Conservation (phyloP, 805 yeast species). For the Schwanniomyces vanrijiae region DNA sequence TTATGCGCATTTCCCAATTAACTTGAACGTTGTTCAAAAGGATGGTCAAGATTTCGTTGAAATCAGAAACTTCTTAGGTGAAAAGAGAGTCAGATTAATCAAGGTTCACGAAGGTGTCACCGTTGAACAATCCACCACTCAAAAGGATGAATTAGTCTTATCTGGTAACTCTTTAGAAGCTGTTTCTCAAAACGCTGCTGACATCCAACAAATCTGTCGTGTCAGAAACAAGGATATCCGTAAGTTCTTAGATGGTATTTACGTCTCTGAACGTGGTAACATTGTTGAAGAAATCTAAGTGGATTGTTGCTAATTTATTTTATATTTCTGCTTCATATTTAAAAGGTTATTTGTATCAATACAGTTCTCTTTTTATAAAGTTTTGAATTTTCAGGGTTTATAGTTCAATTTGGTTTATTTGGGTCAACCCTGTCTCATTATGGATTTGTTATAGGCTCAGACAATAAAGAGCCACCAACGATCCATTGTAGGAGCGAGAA, state of each 20-base stretch:
- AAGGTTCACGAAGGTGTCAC: conserved; percentile 86
- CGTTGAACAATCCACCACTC: conserved; percentile 75
- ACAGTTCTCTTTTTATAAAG: conserved; percentile 10
- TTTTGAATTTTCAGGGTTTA: conserved; percentile 21
- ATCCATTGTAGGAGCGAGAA: conserved; percentile 26
- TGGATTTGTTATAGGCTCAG: conserved; percentile 42
- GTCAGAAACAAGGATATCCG: conserved; percentile 99
- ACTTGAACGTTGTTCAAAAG: conserved; percentile 84
- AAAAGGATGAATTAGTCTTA: conserved; percentile 92
- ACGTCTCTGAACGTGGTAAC: conserved; percentile 93
- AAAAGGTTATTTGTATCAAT: conserved; percentile 18
- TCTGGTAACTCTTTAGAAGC: conserved; percentile 95
- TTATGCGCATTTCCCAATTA: conserved; percentile 99
- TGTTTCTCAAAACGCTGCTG: conserved; percentile 98
- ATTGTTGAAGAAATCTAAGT: conserved; percentile 62
- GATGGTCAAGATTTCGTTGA: conserved; percentile 78
- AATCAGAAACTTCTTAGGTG: conserved; percentile 99
- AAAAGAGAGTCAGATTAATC: conserved; percentile 92
- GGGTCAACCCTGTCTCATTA: conserved; percentile 17
- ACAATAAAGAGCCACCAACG: conserved; percentile 50
- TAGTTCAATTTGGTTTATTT: conserved; percentile 28
- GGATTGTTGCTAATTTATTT: conserved; percentile 1
- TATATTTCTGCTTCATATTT: conserved; percentile 9
- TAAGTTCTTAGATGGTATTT: conserved; percentile 99
- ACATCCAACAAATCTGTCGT: conserved; percentile 95